Percentiles rank a stretch among this genome's conserved stretches.
phyloP scores from a whole-genome alignment of 2,329 filamentous ascomycete genomes.

The Apiospora kogelbergensis region DNA sequence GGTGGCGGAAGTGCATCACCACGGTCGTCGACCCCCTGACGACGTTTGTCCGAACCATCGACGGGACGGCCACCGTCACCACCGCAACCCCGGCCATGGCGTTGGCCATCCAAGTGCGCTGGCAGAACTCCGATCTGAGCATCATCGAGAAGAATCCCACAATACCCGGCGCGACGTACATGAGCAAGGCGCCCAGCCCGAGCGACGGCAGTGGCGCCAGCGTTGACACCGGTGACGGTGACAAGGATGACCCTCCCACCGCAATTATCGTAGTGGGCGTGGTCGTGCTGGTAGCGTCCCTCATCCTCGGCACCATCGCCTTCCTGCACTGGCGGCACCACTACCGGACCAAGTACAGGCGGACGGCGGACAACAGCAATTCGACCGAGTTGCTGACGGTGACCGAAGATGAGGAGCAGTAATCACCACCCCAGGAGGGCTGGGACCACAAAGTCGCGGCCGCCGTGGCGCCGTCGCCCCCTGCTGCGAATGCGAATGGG shows the following conservation, averaged over 20 bases:
- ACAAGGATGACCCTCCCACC: background rate
- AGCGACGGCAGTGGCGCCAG: no score
- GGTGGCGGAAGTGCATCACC: background rate
- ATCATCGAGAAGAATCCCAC: constrained; percentile 21
- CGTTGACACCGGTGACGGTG: background rate
- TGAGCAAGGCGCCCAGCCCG: background rate
- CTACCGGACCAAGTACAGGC: constrained; percentile 7
- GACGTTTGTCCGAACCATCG: background rate
- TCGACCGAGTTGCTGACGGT: background rate
- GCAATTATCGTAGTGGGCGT: background rate
- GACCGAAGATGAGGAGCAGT: no score
- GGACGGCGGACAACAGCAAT: background rate
- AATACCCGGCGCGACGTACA: constrained; percentile 18
- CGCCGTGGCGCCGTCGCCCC: background rate
- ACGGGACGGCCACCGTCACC: background rate
- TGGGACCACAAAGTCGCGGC: no score
- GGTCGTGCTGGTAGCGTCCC: background rate
- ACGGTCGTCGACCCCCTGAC: background rate
- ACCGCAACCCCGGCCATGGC: constrained; percentile 9
- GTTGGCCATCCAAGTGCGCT: constrained; percentile 21
- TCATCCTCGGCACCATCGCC: constrained; percentile 1
- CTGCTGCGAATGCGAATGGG: background rate
- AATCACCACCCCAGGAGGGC: no score
- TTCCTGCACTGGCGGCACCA: constrained; percentile 8
- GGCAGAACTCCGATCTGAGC: constrained; percentile 19